phyloP scores from a whole-genome alignment of 371 early-diverging fungal species.

The Mucor ambiguus region DNA sequence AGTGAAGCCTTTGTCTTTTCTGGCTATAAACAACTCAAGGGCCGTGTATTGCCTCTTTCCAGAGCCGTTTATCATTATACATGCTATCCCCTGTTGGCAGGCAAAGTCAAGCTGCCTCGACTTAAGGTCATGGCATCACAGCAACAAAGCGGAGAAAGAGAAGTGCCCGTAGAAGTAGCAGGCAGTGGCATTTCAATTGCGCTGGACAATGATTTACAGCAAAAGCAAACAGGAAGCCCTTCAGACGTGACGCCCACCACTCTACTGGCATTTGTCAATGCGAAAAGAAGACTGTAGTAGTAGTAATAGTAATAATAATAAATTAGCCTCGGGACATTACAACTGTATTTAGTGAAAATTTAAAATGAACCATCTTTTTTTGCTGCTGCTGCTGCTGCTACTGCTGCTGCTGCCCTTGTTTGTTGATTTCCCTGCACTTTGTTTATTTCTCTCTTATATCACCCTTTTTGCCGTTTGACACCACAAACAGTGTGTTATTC shows the following conservation, averaged over 20 bases:
- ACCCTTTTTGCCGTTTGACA: background rate
- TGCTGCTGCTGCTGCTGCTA: background rate
- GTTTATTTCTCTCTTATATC: background rate
- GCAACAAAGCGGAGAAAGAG: conserved; percentile 39
- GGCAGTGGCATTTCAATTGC: conserved; percentile 23
- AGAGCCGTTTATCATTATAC: conserved; percentile 39
- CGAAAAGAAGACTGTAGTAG: conserved; percentile 13
- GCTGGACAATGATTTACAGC: conserved; percentile 28
- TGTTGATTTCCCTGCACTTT: background rate
- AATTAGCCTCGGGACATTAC: background rate
- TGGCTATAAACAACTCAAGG: conserved; percentile 64
- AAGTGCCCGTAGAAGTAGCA: conserved; percentile 36
- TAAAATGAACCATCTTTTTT: background rate
- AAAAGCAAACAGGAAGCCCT: conserved; percentile 8
- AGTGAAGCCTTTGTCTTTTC: conserved; percentile 77
- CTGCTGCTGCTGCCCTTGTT: background rate
- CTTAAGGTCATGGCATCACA: conserved; percentile 50
- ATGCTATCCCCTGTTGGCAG: conserved; percentile 53
- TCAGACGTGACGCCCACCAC: background rate
- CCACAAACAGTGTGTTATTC: background rate
- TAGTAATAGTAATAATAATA: background rate
- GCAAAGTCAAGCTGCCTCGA: conserved; percentile 55
- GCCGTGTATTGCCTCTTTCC: conserved; percentile 61
- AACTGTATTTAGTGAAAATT: conserved; percentile 1
- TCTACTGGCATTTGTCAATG: conserved; percentile 22